phyloP scores from a whole-genome alignment of 371 early-diverging fungal species.

The Mortierella sp. region DNA sequence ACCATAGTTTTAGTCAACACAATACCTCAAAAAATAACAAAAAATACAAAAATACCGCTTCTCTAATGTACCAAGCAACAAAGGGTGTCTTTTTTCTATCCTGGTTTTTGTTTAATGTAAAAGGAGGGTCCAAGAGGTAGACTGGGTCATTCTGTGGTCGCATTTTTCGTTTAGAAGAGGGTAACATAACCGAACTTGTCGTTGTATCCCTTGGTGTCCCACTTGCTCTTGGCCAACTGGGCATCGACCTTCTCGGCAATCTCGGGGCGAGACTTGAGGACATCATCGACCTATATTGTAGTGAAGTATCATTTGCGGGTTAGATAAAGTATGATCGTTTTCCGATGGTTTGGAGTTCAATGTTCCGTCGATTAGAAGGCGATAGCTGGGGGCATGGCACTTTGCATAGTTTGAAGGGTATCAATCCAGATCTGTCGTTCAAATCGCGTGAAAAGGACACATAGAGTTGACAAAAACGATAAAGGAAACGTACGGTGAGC shows the following conservation, averaged over 20 bases:
- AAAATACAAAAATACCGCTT: not conserved
- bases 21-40: not conserved
- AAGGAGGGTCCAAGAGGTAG: not conserved
- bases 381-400: too few species aligned
- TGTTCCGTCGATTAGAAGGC: too few species aligned
- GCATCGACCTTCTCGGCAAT: slow-evolving; percentile 89
- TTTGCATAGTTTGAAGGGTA: too few species aligned
- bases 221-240: slow-evolving; percentile 92
- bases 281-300: slow-evolving; percentile 86
- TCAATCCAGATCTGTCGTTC: too few species aligned
- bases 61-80: not conserved
- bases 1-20: too few species aligned
- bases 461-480: not conserved
- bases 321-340: not conserved
- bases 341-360: not conserved
- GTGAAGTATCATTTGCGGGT: not conserved
- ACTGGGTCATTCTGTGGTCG: not conserved
- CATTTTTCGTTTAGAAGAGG: slow-evolving; percentile 80
- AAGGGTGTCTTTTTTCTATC: not conserved
- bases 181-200: slow-evolving; percentile 89
- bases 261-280: slow-evolving; percentile 93
- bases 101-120: not conserved
- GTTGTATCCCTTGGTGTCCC: slow-evolving; percentile 94
- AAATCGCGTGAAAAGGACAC: not conserved
- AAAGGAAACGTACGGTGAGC: slow-evolving; percentile 81